A percentile compares a stretch with the other conserved stretches of the same genome.
Evolutionary conservation across 305 asterid genomes (phyloP).

Genomic region (Petunia hybrid): DNA sequence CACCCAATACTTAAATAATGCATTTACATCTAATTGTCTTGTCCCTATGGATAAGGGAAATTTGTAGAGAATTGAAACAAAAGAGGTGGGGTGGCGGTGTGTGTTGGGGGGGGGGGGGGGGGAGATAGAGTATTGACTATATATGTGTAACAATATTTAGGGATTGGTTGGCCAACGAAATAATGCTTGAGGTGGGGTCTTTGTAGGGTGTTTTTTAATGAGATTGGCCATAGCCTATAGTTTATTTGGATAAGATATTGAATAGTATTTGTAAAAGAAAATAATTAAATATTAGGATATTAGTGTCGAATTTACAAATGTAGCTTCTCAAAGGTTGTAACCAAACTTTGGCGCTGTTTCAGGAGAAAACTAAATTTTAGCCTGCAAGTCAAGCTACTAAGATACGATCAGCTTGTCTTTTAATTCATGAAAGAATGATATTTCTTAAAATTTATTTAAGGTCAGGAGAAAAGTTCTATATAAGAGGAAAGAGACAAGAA

Average conservation of each 20-base stretch:
- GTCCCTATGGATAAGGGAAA: neutral
- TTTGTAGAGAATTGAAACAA: neutral
- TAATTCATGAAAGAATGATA: neutral
- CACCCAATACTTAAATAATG: neutral
- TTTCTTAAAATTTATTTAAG: neutral
- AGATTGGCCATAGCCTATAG: neutral
- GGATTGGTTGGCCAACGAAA: constrained; percentile 31
- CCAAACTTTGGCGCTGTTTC: neutral
- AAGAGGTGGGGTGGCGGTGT: neutral
- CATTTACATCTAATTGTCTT: neutral
- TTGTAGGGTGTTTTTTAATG: neutral
- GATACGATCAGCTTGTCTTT: neutral
- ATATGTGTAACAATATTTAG: neutral
- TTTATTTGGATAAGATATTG: constrained; percentile 24
- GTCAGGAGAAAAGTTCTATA: neutral
- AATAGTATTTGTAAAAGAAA: neutral
- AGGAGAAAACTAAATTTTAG: neutral
- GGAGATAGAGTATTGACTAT: constrained; percentile 17
- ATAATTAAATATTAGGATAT: neutral
- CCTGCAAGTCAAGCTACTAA: constrained; percentile 26
- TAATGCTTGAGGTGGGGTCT: constrained; percentile 14
- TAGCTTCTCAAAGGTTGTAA: constrained; percentile 16
- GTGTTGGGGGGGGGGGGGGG: neutral
- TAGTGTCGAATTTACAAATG: constrained; percentile 23
- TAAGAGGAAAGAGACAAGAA: neutral